These are phyloP conservation scores for Colletotrichum paranaense DNA, from an alignment of 2,329 filamentous ascomycete species.

Conservation along the genomic window DNA sequence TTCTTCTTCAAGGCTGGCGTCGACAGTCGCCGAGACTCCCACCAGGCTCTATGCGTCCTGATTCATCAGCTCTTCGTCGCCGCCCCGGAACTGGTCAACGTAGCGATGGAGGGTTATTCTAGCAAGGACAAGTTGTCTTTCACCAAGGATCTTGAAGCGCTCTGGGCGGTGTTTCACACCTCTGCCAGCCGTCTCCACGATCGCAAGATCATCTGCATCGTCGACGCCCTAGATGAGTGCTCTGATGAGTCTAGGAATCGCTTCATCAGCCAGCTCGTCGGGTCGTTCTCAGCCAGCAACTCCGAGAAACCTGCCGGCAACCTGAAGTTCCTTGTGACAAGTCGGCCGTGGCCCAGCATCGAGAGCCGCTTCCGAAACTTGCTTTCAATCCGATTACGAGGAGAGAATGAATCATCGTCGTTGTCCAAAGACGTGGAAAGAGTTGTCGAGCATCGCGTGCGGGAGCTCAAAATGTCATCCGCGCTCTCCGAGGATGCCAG, in stretches of 20 bases:
- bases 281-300: not conserved
- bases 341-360: constrained; percentile 21
- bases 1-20: constrained; percentile 34
- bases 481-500: not conserved
- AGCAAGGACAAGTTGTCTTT: not conserved
- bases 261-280: not conserved
- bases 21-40: not conserved
- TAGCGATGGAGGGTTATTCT: not conserved
- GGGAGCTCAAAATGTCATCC: not conserved
- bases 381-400: constrained; percentile 6
- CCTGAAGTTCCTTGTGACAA: constrained; percentile 10
- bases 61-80: constrained; percentile 5
- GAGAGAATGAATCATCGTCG: constrained; percentile 15
- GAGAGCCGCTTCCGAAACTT: not conserved
- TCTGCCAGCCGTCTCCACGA: not conserved
- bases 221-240: constrained; percentile 33
- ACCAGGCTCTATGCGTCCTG: constrained; percentile 10
- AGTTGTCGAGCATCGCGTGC: constrained; percentile 1
- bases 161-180: not conserved
- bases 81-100: not conserved
- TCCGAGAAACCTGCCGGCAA: not conserved
- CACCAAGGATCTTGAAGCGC: not conserved
- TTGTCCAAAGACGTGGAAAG: not conserved
- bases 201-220: not conserved
- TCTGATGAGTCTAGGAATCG: not conserved